Evolutionary conservation across 164 flowering plant genomes (phyloP).

Genomic region (Annona cherimola): DNA sequence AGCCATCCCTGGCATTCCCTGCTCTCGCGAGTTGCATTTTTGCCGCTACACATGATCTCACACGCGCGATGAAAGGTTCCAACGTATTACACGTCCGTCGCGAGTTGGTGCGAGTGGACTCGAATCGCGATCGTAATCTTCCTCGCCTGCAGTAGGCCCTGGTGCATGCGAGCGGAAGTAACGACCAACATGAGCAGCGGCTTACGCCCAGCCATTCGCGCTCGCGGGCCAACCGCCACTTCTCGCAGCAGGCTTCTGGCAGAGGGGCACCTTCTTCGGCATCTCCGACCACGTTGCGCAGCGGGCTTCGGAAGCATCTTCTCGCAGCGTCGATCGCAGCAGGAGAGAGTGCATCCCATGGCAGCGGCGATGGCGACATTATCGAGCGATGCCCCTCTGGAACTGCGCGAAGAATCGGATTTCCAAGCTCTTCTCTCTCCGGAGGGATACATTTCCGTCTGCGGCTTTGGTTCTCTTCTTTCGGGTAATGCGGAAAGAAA

Average conservation of each 20-base stretch:
- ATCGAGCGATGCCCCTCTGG: background rate
- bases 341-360: background rate
- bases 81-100: background rate
- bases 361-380: no score
- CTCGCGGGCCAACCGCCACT: background rate
- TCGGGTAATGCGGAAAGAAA: slow-evolving; percentile 37
- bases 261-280: background rate
- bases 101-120: background rate
- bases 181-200: background rate
- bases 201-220: background rate
- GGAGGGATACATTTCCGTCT: slow-evolving; percentile 56
- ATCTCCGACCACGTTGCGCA: background rate
- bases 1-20: no score
- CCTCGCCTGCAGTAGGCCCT: background rate
- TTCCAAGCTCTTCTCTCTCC: slow-evolving; percentile 47
- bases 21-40: no score
- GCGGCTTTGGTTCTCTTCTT: slow-evolving; percentile 96
- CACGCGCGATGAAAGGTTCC: background rate
- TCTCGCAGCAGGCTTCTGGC: background rate
- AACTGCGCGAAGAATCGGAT: slow-evolving; percentile 57
- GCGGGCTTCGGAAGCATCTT: background rate
- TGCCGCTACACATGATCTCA: no score
- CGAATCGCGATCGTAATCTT: background rate
- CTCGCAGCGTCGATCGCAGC: background rate
- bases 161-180: background rate